Evolutionary conservation across 164 flowering plant species (phyloP).

Genomic region (Pachysandra terminalis): DNA sequence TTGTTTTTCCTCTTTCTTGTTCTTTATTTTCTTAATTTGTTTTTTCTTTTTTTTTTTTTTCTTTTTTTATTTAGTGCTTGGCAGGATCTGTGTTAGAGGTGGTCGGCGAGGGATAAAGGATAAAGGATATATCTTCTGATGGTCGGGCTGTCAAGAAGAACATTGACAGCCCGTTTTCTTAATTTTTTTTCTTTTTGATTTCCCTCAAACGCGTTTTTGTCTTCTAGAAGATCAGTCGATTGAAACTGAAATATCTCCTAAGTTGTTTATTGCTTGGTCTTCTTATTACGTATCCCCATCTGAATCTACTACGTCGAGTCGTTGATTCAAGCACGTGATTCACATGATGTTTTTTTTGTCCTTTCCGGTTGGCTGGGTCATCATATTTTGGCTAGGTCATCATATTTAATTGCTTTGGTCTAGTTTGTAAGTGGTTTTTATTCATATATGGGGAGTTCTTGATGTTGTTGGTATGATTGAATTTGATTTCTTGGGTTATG

Average conservation of each 20-base stretch:
- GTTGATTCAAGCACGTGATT: slow-evolving; percentile 6
- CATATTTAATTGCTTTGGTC: neutral
- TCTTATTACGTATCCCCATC: neutral
- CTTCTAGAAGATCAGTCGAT: neutral
- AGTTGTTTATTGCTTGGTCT: neutral
- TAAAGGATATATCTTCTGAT: neutral
- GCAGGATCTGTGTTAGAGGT: neutral
- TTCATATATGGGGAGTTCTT: neutral
- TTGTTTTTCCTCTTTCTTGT: no score
- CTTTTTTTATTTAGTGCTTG: no score
- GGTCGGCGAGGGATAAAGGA: neutral
- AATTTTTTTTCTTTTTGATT: neutral
- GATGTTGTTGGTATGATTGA: slow-evolving; percentile 21
- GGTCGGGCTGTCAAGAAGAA: slow-evolving; percentile 31
- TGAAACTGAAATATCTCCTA: neutral
- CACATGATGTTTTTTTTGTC: neutral
- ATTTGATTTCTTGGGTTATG: slow-evolving; percentile 31
- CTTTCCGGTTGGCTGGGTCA: neutral
- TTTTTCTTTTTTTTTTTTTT: no score
- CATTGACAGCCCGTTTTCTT: slow-evolving; percentile 31
- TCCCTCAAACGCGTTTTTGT: neutral
- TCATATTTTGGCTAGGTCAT: neutral
- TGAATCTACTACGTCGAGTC: neutral
- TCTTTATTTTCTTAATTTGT: no score
- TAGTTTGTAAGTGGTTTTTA: neutral